phyloP scores from a whole-genome alignment of 2,329 filamentous ascomycete genomes.

The Phaeophleospora eucalypticola region DNA sequence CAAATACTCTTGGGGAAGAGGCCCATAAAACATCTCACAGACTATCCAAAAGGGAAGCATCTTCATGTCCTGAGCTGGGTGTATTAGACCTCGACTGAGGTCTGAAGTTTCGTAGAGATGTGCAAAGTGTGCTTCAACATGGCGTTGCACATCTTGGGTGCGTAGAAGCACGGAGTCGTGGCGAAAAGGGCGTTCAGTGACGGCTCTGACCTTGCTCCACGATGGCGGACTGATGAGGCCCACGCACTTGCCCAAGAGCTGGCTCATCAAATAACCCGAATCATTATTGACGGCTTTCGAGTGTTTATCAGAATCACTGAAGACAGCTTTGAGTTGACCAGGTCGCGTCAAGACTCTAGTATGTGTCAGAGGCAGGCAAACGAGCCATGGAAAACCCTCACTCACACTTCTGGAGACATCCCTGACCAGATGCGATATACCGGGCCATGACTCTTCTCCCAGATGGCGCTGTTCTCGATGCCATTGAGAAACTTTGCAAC shows the following conservation, averaged over 20 bases:
- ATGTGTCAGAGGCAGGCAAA: no score
- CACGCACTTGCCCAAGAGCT: constrained; percentile 43
- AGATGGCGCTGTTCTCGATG: constrained; percentile 7
- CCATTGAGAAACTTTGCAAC: constrained; percentile 41
- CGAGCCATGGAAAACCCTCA: neutral
- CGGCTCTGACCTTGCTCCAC: constrained; percentile 29
- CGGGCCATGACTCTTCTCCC: constrained; percentile 1
- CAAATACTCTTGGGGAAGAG: no score
- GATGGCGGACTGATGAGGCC: constrained; percentile 37
- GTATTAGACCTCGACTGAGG: neutral
- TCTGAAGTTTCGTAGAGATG: no score
- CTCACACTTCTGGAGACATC: constrained; percentile 5
- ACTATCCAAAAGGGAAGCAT: constrained; percentile 5
- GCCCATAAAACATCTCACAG: constrained; percentile 6
- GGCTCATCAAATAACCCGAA: constrained; percentile 38
- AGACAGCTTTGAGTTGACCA: constrained; percentile 25
- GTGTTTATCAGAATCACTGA: constrained; percentile 44
- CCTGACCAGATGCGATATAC: constrained; percentile 9
- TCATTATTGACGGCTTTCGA: constrained; percentile 42
- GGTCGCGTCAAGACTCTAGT: constrained; percentile 1
- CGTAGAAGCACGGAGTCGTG: no score
- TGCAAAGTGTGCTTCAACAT: no score
- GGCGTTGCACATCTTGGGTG: no score
- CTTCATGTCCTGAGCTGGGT: constrained; percentile 6
- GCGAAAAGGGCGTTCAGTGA: constrained; percentile 23